Evolutionary conservation across 768 basidiomycete species (phyloP), one percentile per base, ranked within the genome.

Genomic region (Neoboletus magnificus): DNA sequence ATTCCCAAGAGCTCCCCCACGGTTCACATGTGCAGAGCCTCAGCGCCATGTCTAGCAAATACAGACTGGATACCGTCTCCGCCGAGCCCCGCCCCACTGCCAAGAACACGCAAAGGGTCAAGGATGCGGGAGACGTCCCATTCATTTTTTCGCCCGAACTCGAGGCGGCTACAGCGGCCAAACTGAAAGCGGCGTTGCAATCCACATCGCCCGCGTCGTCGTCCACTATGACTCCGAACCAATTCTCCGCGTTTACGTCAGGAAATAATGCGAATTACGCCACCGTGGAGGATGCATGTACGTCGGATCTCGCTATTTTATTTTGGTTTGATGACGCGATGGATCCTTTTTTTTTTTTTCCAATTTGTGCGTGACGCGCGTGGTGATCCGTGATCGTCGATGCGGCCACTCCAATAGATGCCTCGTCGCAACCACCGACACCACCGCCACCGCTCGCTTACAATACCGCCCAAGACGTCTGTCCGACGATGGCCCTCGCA

Each of bases 91-190:
- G 67, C 25, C 25, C 35, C 2, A 40, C 7, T 5, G 13, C 50
- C 43, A 67, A 60, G 62, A 58, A 41, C 6, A 42, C 36, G 8
- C 61, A 60, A 47, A 70, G 44, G 16, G 61, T 62, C 55, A 70
- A 67, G 55, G 69, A 70, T 27, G 69, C 70, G 0, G 69, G 69
- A 1, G 69, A 70, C 36, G 64, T 65, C 11, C 69, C 69, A 0
- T 70, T 70, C n/a, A 67, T 70, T 3, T 69, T 71, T 25, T 71
- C 67, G 2, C 52, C 67, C 2, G 70, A 70, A n/a, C 58, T 67
- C 7, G 69, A 69, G 53, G 69, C 67, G 16, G 69, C 53, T 0
- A 66, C 69, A 3, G 64, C 69, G 5, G 69, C 69, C 22, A 71
- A 60, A 13, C 51, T 71, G 12, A 57, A 70, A 22, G 68, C 66